A percentile compares a stretch with the other conserved stretches of the same genome.
These are phyloP conservation scores for Vigna angularis DNA, from an alignment of 306 rosid species.

Conservation along the genomic window DNA sequence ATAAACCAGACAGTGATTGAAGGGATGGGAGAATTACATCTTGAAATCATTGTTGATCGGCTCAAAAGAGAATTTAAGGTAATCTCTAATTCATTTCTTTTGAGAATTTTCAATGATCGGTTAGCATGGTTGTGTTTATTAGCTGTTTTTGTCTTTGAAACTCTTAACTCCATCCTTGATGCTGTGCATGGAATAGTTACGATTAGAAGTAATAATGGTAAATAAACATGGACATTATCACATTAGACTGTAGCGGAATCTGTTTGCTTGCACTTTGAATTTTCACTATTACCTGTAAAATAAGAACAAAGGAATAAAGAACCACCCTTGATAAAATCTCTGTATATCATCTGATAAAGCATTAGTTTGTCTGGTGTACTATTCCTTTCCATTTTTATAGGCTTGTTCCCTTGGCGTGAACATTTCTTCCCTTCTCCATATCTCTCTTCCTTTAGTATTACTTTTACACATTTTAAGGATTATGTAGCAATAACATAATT, in stretches of 20 bases:
- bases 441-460: background rate
- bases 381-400: slow-evolving; percentile 10
- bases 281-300: slow-evolving; percentile 8
- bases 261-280: slow-evolving; percentile 23
- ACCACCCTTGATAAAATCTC: slow-evolving; percentile 19
- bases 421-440: background rate
- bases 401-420: slow-evolving; percentile 16
- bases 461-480: background rate
- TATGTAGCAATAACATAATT: background rate
- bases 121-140: slow-evolving; percentile 2
- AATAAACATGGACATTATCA: background rate
- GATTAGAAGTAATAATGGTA: slow-evolving; percentile 11
- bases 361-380: slow-evolving; percentile 11
- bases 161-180: background rate
- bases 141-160: slow-evolving; percentile 12
- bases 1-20: slow-evolving; percentile 96
- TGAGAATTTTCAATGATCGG: slow-evolving; percentile 17
- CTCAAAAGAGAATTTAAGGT: slow-evolving; percentile 98
- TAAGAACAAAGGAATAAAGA: background rate
- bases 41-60: slow-evolving; percentile 94
- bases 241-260: slow-evolving; percentile 26
- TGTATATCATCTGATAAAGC: slow-evolving; percentile 25
- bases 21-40: slow-evolving; percentile 99
- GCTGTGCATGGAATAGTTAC: slow-evolving; percentile 22
- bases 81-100: slow-evolving; percentile 27